Conservation (phyloP, 2,329 filamentous ascomycete species). For the Pseudogymnoascus sp. region DNA sequence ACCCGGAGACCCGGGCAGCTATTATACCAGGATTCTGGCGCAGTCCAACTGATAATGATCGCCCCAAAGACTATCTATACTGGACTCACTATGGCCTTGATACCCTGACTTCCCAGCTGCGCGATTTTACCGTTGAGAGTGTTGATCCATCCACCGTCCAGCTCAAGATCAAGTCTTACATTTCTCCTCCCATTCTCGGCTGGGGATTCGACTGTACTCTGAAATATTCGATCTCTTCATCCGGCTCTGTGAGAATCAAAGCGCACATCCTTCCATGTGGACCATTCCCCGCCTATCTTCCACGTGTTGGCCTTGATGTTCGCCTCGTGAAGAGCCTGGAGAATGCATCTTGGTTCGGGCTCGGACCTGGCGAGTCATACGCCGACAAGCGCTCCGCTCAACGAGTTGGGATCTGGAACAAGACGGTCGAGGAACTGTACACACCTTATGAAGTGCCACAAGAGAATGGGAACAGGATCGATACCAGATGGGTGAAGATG, state of each 20-base stretch:
- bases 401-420: constrained; percentile 40
- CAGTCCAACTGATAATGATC: constrained; percentile 57
- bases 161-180: constrained; percentile 37
- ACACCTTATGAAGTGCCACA: constrained; percentile 58
- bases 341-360: constrained; percentile 49
- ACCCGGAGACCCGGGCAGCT: constrained; percentile 30
- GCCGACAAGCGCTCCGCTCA: constrained; percentile 52
- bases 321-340: constrained; percentile 39
- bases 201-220: constrained; percentile 47
- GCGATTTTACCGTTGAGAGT: constrained; percentile 30
- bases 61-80: constrained; percentile 42
- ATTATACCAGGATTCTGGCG: constrained; percentile 49
- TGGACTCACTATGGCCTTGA: constrained; percentile 48
- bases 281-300: constrained; percentile 43
- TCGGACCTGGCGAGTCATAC: constrained; percentile 56
- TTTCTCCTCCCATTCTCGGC: constrained; percentile 50
- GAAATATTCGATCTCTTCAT: constrained; percentile 41
- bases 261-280: constrained; percentile 39
- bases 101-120: constrained; percentile 37
- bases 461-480: constrained; percentile 56
- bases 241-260: constrained; percentile 38
- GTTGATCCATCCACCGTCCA: constrained; percentile 27
- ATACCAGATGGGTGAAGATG: constrained; percentile 45
- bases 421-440: constrained; percentile 41
- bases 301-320: constrained; percentile 53